Percentiles rank a stretch among this genome's conserved stretches.
These are phyloP conservation scores for Jatropha curcas DNA, from an alignment of 345 rosid genomes.

Conservation along the genomic window DNA sequence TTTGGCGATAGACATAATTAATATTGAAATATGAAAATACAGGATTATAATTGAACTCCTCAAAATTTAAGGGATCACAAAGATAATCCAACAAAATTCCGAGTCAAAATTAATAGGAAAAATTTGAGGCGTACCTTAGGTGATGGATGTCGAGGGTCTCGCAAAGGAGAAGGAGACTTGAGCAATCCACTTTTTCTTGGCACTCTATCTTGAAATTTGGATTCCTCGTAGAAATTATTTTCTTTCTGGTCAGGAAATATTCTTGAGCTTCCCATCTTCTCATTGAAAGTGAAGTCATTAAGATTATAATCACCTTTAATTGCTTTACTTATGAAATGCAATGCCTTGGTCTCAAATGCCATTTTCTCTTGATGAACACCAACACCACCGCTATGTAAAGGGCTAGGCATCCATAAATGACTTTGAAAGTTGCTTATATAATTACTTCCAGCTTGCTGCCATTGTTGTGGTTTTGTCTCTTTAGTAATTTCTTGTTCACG, in stretches of 20 bases:
- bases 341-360: conserved; percentile 72
- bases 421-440: conserved; percentile 17
- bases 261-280: conserved; percentile 40
- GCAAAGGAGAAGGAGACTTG: conserved; percentile 63
- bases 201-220: conserved; percentile 46
- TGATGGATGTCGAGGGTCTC: conserved; percentile 66
- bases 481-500: conserved; percentile 55
- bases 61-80: no score
- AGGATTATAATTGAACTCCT: no score
- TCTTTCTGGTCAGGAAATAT: conserved; percentile 44
- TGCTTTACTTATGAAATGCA: conserved; percentile 91
- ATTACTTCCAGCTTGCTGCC: conserved; percentile 27
- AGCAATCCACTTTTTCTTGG: conserved; percentile 45
- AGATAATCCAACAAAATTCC: no score
- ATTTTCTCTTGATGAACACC: conserved; percentile 35
- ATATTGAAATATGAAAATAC: no score
- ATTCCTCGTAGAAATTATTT: conserved; percentile 40
- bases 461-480: conserved; percentile 49
- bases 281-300: conserved; percentile 51
- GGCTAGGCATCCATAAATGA: conserved; percentile 30
- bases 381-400: conserved; percentile 31
- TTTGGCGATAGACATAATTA: no score
- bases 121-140: conserved; percentile 49
- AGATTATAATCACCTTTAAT: conserved; percentile 68
- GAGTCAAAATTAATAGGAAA: background rate